A percentile compares a stretch with the other conserved stretches of the same genome.
Conservation (phyloP, 1,139 yeast species). For the Yamadazyma oceani region DNA sequence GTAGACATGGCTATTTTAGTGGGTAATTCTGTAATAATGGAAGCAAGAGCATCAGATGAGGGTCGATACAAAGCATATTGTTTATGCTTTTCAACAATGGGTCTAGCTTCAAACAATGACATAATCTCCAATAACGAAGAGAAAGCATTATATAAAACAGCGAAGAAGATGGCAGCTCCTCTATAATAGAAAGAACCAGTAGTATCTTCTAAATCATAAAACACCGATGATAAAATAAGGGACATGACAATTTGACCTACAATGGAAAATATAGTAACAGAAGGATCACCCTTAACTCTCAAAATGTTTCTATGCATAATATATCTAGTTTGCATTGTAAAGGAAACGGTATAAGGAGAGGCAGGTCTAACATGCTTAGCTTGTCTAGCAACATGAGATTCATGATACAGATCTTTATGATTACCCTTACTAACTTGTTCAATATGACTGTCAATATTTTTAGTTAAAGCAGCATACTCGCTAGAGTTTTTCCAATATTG, state of each 20-base stretch:
- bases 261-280: conserved; percentile 59
- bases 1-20: conserved; percentile 47
- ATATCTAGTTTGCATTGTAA: conserved; percentile 61
- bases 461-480: conserved; percentile 40
- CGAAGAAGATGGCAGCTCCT: conserved; percentile 74
- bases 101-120: conserved; percentile 68
- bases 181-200: conserved; percentile 60
- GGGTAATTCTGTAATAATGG: conserved; percentile 59
- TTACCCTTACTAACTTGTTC: conserved; percentile 17
- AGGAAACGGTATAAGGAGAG: conserved; percentile 69
- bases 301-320: conserved; percentile 61
- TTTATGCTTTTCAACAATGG: conserved; percentile 78
- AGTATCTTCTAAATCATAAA: conserved; percentile 53
- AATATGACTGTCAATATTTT: conserved; percentile 40
- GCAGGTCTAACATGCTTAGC: conserved; percentile 50
- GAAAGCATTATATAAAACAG: conserved; percentile 75
- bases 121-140: conserved; percentile 72
- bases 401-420: conserved; percentile 28
- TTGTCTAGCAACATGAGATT: conserved; percentile 59
- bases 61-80: conserved; percentile 67
- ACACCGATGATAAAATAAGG: conserved; percentile 70
- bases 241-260: conserved; percentile 73
- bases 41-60: conserved; percentile 65
- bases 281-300: conserved; percentile 65
- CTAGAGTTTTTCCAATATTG: conserved; percentile 53